Percentiles rank a stretch among this genome's conserved stretches.
Conservation (phyloP, 1,139 yeast genomes). For the Candida sanyaensis region DNA sequence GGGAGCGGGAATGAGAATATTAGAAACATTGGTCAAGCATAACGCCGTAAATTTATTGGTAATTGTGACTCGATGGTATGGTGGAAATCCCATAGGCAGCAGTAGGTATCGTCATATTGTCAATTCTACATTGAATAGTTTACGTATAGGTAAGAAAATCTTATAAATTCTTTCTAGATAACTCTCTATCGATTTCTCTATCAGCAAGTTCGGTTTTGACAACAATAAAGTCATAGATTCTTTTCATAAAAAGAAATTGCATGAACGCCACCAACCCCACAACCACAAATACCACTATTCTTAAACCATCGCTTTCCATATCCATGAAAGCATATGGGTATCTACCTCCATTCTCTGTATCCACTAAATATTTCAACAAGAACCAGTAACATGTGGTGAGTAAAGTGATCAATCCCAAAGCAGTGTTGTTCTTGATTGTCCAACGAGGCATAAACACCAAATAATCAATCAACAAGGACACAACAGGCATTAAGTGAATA, state of each 20-base stretch:
- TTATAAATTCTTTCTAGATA: conserved; percentile 13
- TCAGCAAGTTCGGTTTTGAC: conserved; percentile 18
- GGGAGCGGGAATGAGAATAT: conserved; percentile 60
- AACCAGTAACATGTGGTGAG: conserved; percentile 56
- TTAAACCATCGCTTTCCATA: conserved; percentile 42
- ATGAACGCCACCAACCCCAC: conserved; percentile 49
- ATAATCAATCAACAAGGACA: conserved; percentile 54
- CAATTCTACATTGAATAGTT: conserved; percentile 49
- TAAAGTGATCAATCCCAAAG: conserved; percentile 36
- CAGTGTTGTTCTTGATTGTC: conserved; percentile 37
- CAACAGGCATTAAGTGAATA: conserved; percentile 61
- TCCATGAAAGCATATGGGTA: conserved; percentile 72
- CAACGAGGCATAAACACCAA: conserved; percentile 55
- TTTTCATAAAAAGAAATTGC: conserved; percentile 32
- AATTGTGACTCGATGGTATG: conserved; percentile 74
- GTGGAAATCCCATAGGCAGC: conserved; percentile 67
- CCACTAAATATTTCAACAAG: conserved; percentile 49
- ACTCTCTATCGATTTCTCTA: conserved; percentile 16
- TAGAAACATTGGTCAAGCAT: conserved; percentile 48
- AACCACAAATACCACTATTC: conserved; percentile 50
- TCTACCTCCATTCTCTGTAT: conserved; percentile 44
- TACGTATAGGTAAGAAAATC: conserved; percentile 17
- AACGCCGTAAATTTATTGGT: conserved; percentile 54
- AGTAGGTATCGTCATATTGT: conserved; percentile 65
- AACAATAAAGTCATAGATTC: conserved; percentile 26